Base-by-base conservation (phyloP, 176 grass and related monocot genomes). In the Ampelocalamus luodianensis region DNA sequence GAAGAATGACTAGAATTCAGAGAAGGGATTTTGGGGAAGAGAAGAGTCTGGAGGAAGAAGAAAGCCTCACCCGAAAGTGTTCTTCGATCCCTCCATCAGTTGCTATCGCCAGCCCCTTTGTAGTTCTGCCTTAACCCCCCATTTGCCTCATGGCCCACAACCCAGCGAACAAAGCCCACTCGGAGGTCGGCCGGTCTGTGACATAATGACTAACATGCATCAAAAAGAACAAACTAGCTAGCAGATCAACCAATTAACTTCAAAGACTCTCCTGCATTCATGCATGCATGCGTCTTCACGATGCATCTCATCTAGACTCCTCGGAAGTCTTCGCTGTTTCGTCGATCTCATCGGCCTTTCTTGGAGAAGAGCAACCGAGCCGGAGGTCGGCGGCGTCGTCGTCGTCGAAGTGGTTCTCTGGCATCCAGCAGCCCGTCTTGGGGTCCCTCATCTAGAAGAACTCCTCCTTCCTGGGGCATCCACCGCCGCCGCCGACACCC, bases 381-480 rank as follows among this genome's bases (percentile, higher is more conserved):
- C 80, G 79, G 37, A 91, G 78, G 24, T 91, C 80, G 56, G 86
- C 88, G 27, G 38, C 71, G 49, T 91, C 85, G 24, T 85, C 48
- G 48, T 64, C 53, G 26, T 37, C 20, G 49, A 95, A 79, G 81
- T 75, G 85, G 37, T 85, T 86, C 86, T 92, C 88, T 10, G 88
- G 93, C 61, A 90, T 82, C 93, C 83, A 92, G 66, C 60, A 88
- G 10, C 93, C 88, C 3, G 90, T 92, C 69, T 79, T 89, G 15
- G 93, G 93, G 43, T 95, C 86, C 53, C 83, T 85, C 90, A 89
- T 92, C 93, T 88, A 95, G 64, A 75, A 95, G 20, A 64, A 29
- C 59, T 82, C 90, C 79, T 60, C 42, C 44, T 45, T n/a, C 51
- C 38, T 72, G 7, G 68, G 2, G 69, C 75, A 32, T 34, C 18